A percentile compares a stretch with the other conserved stretches of the same genome.
Evolutionary conservation across 331 rosid species (phyloP).

Genomic region (Dryas integrifolia): DNA sequence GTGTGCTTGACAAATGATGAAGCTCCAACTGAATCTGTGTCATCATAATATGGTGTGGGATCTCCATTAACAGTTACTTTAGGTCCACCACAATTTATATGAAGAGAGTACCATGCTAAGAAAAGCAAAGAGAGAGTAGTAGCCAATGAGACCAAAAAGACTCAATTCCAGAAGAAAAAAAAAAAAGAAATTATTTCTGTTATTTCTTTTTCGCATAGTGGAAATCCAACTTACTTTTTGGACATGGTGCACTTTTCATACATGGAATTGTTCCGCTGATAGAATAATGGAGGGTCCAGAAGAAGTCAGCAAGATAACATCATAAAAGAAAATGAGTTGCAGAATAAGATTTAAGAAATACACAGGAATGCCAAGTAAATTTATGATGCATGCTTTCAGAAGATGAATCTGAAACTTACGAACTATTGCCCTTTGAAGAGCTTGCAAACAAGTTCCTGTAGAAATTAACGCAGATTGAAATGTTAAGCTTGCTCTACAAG

Average conservation of each 20-base stretch:
- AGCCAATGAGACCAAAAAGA: neutral
- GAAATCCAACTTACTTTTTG: conserved; percentile 48
- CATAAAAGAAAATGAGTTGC: neutral
- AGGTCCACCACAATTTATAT: conserved; percentile 71
- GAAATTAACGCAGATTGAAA: conserved; percentile 6
- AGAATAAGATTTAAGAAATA: neutral
- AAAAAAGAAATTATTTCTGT: neutral
- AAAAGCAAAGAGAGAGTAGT: neutral
- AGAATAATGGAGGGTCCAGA: conserved; percentile 20
- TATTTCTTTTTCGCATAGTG: too few relatives aligned
- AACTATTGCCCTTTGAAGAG: conserved; percentile 36
- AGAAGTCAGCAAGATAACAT: conserved; percentile 19
- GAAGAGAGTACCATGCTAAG: conserved; percentile 40
- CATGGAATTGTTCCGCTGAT: conserved; percentile 52
- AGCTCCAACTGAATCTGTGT: conserved; percentile 35
- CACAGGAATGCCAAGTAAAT: neutral
- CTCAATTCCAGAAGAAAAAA: neutral
- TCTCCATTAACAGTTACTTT: conserved; percentile 15
- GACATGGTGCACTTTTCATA: conserved; percentile 38
- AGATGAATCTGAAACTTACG: conserved; percentile 43
- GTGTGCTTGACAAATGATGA: conserved; percentile 21
- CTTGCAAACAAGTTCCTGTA: conserved; percentile 65
- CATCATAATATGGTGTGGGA: conserved; percentile 32
- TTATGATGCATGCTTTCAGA: neutral
- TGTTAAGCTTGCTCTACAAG: neutral